Evolutionary conservation across 2,329 filamentous ascomycete species (phyloP).

Genomic region (Talaromyces sp.): DNA sequence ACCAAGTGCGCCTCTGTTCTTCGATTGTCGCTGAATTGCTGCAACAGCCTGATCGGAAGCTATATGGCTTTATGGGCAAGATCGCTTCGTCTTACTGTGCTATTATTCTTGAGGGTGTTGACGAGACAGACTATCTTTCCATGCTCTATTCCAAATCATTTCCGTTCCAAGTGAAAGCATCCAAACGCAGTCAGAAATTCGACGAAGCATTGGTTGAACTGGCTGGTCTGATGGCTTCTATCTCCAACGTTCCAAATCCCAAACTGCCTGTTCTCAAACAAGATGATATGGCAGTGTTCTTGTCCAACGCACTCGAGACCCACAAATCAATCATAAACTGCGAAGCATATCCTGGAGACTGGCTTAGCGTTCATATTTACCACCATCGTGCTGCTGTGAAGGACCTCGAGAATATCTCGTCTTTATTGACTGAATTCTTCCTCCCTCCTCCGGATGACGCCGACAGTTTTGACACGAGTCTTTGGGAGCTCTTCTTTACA

Average conservation of each 20-base stretch:
- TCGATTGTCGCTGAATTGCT: slow-evolving; percentile 85
- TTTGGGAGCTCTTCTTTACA: slow-evolving; percentile 92
- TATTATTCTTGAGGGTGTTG: slow-evolving; percentile 61
- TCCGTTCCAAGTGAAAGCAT: slow-evolving; percentile 72
- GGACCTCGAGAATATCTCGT: slow-evolving; percentile 73
- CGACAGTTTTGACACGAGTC: slow-evolving; percentile 82
- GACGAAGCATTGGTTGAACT: slow-evolving; percentile 87
- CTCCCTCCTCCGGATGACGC: slow-evolving; percentile 86
- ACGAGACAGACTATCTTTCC: slow-evolving; percentile 60
- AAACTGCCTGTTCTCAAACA: slow-evolving; percentile 74
- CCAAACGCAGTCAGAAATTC: slow-evolving; percentile 57
- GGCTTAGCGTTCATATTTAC: slow-evolving; percentile 90
- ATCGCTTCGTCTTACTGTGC: slow-evolving; percentile 83
- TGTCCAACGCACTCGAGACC: slow-evolving; percentile 74
- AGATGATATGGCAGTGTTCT: slow-evolving; percentile 65
- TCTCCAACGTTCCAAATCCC: slow-evolving; percentile 67
- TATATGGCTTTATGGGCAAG: slow-evolving; percentile 84
- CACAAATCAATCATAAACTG: slow-evolving; percentile 84
- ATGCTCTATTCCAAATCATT: slow-evolving; percentile 85
- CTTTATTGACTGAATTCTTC: slow-evolving; percentile 74
- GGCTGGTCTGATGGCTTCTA: slow-evolving; percentile 75
- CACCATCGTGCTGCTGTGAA: slow-evolving; percentile 87
- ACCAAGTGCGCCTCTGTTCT: slow-evolving; percentile 89
- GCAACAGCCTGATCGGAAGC: slow-evolving; percentile 69
- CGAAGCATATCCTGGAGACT: slow-evolving; percentile 80